Base-by-base conservation (phyloP, 2,329 filamentous ascomycete species). In the Cercospora sojina region DNA sequence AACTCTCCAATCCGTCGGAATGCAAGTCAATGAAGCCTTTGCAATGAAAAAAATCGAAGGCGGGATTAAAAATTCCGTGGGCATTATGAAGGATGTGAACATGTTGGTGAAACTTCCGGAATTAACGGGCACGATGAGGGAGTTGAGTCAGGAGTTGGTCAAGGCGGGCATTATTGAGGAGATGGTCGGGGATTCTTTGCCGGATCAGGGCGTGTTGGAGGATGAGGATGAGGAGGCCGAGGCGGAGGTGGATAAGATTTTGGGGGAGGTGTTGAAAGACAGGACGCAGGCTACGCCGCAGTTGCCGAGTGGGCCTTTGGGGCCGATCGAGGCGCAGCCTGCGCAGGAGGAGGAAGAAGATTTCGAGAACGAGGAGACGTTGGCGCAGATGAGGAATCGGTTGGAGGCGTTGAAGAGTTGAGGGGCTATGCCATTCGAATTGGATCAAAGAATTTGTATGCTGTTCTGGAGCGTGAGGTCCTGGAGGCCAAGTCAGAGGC, bases 11-110 rank as follows among this genome's bases (percentile, higher is more conserved):
- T 94, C 90, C 72, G 94, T 99, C 51, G 90, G 94, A 80, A 96
- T 98, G 93, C 95, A 98, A 81, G 94, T 99, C 76, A 92, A 93
- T 76, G 94, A 98, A 82, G 93, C 95, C 1, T 98, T 98, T 79
- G 91, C 92, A 1, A 90, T 98, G 74, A 89, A 92, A 73, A 96
- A 96, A 84, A 98, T 99, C 70, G 93, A 98, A 80, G 94, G 93
- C 55, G 93, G 90, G 75, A 93, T 99, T 76, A 87, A 88, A 72
- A 90, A 91, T 49, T 92, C 89, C 73, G 93, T 94, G 8, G 91
- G 91, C 53, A 93, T 99, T 73, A 98, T 99, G 95, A 94, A 93
- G 80, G 93, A 98, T 78, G 92, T 99, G 67, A 98, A 98, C 79
- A 86, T 85, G 16, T 84, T 98, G 27, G 88, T 97, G 59, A 85